A percentile compares a stretch with the other conserved stretches of the same genome.
Evolutionary conservation across 768 basidiomycete genomes (phyloP).

Genomic region (Termitomyces sp.): DNA sequence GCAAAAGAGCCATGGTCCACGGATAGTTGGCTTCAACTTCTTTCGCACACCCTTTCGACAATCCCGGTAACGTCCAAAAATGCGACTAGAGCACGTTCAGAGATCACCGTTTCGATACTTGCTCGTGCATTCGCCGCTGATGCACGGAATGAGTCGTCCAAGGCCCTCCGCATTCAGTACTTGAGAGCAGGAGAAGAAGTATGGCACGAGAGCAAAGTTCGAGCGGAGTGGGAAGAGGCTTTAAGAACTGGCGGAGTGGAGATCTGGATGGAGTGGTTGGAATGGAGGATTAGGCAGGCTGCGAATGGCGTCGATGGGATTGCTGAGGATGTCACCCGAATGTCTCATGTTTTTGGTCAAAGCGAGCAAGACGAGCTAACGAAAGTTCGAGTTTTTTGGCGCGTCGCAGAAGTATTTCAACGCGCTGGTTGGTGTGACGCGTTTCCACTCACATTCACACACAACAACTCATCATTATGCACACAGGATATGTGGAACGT

Average conservation of each 20-base stretch:
- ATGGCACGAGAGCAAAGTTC: conserved; percentile 53
- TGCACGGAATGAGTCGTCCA: conserved; percentile 44
- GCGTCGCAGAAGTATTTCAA: conserved; percentile 54
- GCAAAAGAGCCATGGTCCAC: conserved; percentile 45
- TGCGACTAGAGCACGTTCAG: conserved; percentile 59
- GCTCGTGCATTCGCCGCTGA: conserved; percentile 57
- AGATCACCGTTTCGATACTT: conserved; percentile 66
- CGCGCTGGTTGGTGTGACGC: conserved; percentile 50
- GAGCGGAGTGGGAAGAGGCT: conserved; percentile 67
- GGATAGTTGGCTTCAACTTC: conserved; percentile 56
- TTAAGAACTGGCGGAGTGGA: conserved; percentile 47
- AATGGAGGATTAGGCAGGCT: conserved; percentile 59
- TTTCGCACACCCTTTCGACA: conserved; percentile 58
- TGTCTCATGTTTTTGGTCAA: conserved; percentile 35
- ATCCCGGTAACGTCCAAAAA: conserved; percentile 65
- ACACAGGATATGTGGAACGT: conserved; percentile 65
- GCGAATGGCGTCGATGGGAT: conserved; percentile 47
- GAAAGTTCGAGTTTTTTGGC: conserved; percentile 66
- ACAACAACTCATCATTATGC: conserved; percentile 8
- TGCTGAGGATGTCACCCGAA: conserved; percentile 45
- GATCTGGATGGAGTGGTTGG: conserved; percentile 77
- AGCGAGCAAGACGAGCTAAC: conserved; percentile 44
- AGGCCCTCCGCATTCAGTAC: conserved; percentile 53
- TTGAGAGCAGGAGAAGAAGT: conserved; percentile 69
- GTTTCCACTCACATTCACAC: not conserved